Evolutionary conservation across 2,329 filamentous ascomycete species (phyloP), one percentile per base, ranked within the genome.

Genomic region (Diplodia seriata): DNA sequence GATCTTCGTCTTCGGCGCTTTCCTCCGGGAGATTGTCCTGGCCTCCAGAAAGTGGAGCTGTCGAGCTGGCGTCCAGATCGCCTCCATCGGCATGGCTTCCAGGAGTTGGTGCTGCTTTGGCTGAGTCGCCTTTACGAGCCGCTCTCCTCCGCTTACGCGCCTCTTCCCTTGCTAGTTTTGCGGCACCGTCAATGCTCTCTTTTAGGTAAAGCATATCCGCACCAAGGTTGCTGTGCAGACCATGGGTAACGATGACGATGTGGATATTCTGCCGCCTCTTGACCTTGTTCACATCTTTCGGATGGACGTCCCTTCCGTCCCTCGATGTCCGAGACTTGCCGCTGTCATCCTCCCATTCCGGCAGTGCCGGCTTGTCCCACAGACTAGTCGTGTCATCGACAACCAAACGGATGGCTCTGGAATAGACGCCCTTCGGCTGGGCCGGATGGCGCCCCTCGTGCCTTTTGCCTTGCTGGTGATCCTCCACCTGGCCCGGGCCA

Each of bases 191-290:
- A 70, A 99, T 98, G 78, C 93, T 97, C 80, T 99, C 95, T 76
- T 99, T 99, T 77, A 99, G 81, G 76, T 92, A 99, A 23, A 99
- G 84, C 95, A 99, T 97, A 77, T 99, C 95, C 26, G 93, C 91
- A 5, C 95, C 93, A 14, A 97, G 85, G 77, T 99, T 99, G 79
- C 94, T 97, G 78, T 99, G 95, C 70, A 99, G 80, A 0, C 95
- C 95, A 81, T 99, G 95, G 0, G 95, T 98, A 61, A 99, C 81
- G 40, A 99, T 85, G 29, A 99, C 95, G 51, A 99, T 83, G 76
- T 99, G 95, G 2, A 99, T 85, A 71, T 90, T 94, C 80, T 92
- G 93, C 72, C 86, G 85, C 76, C 89, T 91, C 70, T 81, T 84
- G 20, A 56, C 62, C 36, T 70, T 67, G 50, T 29, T 50, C 11